Evolutionary conservation across 1,139 yeast species (phyloP), one percentile per base, ranked within the genome.

Genomic region (Trichomonascaceae sp.): DNA sequence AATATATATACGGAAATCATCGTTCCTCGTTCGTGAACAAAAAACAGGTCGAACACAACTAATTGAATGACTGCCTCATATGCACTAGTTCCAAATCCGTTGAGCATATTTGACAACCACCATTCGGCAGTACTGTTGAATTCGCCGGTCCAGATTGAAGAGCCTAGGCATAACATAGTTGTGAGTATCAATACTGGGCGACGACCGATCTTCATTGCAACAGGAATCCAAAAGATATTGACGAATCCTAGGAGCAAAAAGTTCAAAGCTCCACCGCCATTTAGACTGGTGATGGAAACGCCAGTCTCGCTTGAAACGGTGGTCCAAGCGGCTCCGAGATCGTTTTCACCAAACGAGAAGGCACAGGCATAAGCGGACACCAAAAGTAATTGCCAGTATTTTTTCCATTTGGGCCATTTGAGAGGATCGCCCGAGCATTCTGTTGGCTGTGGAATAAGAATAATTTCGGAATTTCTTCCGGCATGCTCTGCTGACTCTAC

Each of bases 21-120:
- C 20, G 83, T 75, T 45, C 95, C 93, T 51, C 87, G 73, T 65
- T 86, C 90, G 68, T 87, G 95, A 61, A 83, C 86, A 70, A 82
- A 87, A 63, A 79, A 87, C 20, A 59, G 45, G 45, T 68, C 71
- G n/a, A 67, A 59, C 27, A 66, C 62, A 6, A 62, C 62, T 19
- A 81, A 75, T 63, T 80, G 84, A 43, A 80, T 78, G 43, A 81
- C 66, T 0, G 84, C 76, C 60, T 81, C 85, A 56, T 80, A 76
- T 5, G 84, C 81, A 13, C 83, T 75, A 45, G 75, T 77, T 43
- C 77, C 73, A 43, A 80, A 66, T 0, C 84, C 84, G 46, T 71
- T 73, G 3, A 78, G 56, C 51, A 76, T 67, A 54, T 73, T 72
- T 43, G 71, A 65, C 20, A 73, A 74, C 57, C 72, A 68, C 74